Base-by-base conservation (phyloP, 768 basidiomycete genomes). In the Collybiopsis luxurians region DNA sequence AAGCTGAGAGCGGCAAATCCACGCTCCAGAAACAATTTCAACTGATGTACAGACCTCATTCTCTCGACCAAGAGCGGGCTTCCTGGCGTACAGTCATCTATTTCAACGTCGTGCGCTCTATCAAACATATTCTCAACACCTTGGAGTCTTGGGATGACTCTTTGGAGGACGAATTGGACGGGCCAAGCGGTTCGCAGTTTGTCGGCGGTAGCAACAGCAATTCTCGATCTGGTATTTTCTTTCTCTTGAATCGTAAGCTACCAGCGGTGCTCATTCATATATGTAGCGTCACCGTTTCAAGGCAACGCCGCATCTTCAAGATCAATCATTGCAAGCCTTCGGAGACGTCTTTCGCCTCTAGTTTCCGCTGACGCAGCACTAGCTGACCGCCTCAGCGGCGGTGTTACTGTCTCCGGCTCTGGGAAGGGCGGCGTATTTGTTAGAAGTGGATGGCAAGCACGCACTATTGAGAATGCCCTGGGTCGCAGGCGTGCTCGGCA, bases 1-100 rank as follows among this genome's bases (percentile, higher is more conserved):
- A 90, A 64, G 87, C 88, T 38, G 88, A 90, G 74, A 89, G 85
- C 46, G 87, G 87, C 62, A 89, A 90, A 66, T 85, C 85, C 30
- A 89, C 87, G 3, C 78, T 90, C 46, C 86, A 87, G 70, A 89
- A 89, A 66, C 88, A 88, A 65, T 89, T 87, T 62, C 88, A 90
- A 68, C 81, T 91, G 62, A 88, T 90, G 83, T 90, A 90, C 70
- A 84, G 80, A 57, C 90, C 87, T 9, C 80, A 78, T 59, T 83
- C 85, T 40, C 72, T 89, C 40, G 86, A 89, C 57, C 77, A 78
- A 58, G 87, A 90, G 63, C 84, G 87, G 19, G 70, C 78, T 49
- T 87, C 86, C 45, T 90, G 88, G 88, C 79, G 84, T 56, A 85
- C 83, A 12, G 81, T 90, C 62, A 82, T 90, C 50, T 90, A 86